Evolutionary conservation across 495 filamentous ascomycete genomes (phyloP), one percentile per base, ranked within the genome.

Genomic region (Penicillium cinerascens): DNA sequence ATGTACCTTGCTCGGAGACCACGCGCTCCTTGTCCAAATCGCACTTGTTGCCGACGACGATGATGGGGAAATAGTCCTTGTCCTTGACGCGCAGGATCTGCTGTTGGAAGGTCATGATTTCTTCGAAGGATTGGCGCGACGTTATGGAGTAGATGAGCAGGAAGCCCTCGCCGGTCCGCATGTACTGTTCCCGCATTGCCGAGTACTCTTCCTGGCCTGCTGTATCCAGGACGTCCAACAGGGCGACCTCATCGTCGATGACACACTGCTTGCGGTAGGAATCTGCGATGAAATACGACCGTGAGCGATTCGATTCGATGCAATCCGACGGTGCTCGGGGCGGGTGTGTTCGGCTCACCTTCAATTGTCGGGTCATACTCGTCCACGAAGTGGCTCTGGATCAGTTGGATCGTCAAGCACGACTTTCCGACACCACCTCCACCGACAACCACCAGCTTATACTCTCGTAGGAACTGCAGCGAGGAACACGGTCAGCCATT

Each of bases 231-330:
- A 98, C 92, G 69, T 98, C 93, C 66, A 98, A 86, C 47, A 97
- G 82, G 39, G 93, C 95, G 56, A 97, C 89, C 71, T 97, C 93
- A 61, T 97, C 93, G 68, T 98, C 93, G 70, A 98, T 95, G 49
- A 95, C 85, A 68, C 95, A 97, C 81, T 97, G 92, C 85, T 98
- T 98, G 73, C 93, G 92, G 78, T 98, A 98, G 54, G 93, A 97
- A 70, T 98, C 93, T 98, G 72, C 46, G 49, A 36, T 17, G 44
- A 36, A 22, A 47, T 45, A 44, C 36, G 27, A 27, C 16, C 23
- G 21, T 49, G 51, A 51, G 45, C 7, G 16, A 55, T 69, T 55
- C 44, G 36, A 60, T 45, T 47, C n/a, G 44, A 47, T 50, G 25
- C 18, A 42, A 64, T 44, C 55, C 36, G 40, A 26, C 33, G 29